Conservation (phyloP, 73 alveolate species). For the Breviolum minutum region DNA sequence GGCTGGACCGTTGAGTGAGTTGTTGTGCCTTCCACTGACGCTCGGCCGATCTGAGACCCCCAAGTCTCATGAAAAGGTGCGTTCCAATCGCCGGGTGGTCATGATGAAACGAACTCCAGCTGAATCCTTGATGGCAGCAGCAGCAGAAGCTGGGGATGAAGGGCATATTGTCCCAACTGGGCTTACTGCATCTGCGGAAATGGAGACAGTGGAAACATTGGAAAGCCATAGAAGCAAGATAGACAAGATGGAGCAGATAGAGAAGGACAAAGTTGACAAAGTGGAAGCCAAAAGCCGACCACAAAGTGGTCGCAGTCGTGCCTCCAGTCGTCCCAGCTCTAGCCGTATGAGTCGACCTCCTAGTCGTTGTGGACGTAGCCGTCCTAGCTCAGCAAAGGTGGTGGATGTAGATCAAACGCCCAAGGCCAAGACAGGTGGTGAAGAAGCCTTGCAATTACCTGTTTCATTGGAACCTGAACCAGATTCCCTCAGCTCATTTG, state of each 20-base stretch:
- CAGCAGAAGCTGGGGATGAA: constrained; percentile 5
- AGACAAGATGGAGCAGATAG: background rate
- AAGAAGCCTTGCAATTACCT: background rate
- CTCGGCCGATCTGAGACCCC: constrained; percentile 37
- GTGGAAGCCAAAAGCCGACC: background rate
- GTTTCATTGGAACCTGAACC: background rate
- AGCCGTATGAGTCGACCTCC: constrained; percentile 22
- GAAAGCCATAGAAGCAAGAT: background rate
- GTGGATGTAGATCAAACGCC: background rate
- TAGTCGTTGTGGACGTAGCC: constrained; percentile 9
- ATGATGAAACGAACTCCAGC: constrained; percentile 43
- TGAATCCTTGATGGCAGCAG: constrained; percentile 20
- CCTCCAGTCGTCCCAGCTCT: constrained; percentile 20
- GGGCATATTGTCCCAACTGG: background rate
- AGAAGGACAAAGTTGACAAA: background rate
- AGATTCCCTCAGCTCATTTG: constrained; percentile 33
- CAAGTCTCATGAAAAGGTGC: background rate
- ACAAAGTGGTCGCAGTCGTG: constrained; percentile 38
- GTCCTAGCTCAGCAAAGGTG: constrained; percentile 20
- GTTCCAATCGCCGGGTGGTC: constrained; percentile 31
- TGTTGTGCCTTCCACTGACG: constrained; percentile 51
- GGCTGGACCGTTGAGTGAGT: constrained; percentile 39
- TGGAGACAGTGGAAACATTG: background rate
- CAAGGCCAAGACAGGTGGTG: background rate
- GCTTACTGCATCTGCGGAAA: background rate